Evolutionary conservation across 441 rosid genomes (phyloP).

Genomic region (Pelargonium fulgidum): DNA sequence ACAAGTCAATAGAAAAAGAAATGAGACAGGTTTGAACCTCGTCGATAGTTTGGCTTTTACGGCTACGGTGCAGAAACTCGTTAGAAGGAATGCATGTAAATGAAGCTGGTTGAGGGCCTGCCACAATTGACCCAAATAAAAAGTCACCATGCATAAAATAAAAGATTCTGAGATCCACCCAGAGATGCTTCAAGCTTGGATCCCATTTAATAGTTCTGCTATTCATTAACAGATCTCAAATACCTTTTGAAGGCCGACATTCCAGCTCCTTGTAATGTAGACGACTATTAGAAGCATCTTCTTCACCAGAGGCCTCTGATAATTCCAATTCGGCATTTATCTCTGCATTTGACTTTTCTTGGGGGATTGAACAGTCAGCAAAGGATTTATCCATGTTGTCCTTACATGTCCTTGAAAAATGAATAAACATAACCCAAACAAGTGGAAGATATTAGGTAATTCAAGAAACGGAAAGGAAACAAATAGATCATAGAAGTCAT

Average conservation of each 20-base stretch:
- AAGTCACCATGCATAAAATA: conserved; percentile 16
- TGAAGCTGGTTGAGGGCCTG: conserved; percentile 52
- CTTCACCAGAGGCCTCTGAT: conserved; percentile 63
- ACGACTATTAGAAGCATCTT: conserved; percentile 56
- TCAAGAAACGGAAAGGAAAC: neutral
- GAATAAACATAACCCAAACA: conserved; percentile 5
- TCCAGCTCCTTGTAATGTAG: conserved; percentile 42
- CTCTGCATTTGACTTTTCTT: conserved; percentile 91
- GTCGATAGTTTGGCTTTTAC: conserved; percentile 83
- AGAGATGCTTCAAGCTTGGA: conserved; percentile 17
- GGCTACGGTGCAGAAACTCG: conserved; percentile 75
- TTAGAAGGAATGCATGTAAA: conserved; percentile 63
- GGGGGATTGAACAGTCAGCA: conserved; percentile 71
- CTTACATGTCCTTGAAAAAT: conserved; percentile 63
- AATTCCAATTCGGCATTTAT: conserved; percentile 88
- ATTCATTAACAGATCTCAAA: conserved; percentile 20
- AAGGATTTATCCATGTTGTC: conserved; percentile 60
- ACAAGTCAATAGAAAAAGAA: conserved; percentile 19
- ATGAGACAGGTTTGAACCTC: conserved; percentile 53
- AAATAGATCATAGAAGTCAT: neutral
- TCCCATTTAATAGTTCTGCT: conserved; percentile 14
- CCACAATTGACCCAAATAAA: conserved; percentile 22
- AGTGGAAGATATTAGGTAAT: conserved; percentile 2
- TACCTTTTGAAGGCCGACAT: conserved; percentile 44
- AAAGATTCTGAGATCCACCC: conserved; percentile 8